Evolutionary conservation across 2,329 filamentous ascomycete genomes (phyloP), one percentile per base, ranked within the genome.

Genomic region (Hirsutella minnesotensis): DNA sequence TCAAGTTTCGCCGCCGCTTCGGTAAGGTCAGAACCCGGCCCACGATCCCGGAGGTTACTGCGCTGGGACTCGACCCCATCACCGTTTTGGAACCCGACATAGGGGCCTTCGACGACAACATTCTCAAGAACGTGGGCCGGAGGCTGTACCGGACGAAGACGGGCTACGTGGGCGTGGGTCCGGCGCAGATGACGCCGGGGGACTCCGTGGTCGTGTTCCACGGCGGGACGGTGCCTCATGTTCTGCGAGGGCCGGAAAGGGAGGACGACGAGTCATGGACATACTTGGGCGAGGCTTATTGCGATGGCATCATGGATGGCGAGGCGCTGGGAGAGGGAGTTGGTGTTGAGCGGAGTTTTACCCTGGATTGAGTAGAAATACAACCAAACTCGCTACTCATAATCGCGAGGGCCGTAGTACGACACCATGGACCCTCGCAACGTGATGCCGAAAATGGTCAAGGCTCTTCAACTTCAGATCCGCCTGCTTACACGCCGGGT

Each of bases 221-320:
- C 22, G 59, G 59, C 1, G 44, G 53, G 3, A 57, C 53, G 15
- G 50, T 54, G 29, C 56, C 60, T 8, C 46, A 57, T 39, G 33
- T 60, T 1, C 40, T 63, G 37, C 50, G 54, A 38, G 31, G 34
- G 1, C 3, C 27, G 27, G 27, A 7, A 29, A 13, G 27, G 27
- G 27, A 2, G 10, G 29, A n/a, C 9, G 18, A 27, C 8, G 37
- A 39, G 3, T 27, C 9, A n/a, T 60, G 56, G 49, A 39, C 44
- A 18, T 58, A 57, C 40, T 12, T 60, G 2, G 58, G 59, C 2
- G 59, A 59, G 44, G 51, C 52, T 2, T 63, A 61, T 38, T 61
- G 58, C 30, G 57, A 61, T 16, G 58, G 59, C 3, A 40, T 61
- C 15, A 62, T 62, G 59, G 43, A 59, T 13, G 59, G 59, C 2